A percentile compares a stretch with the other conserved stretches of the same genome.
phyloP scores from a whole-genome alignment of 768 basidiomycete genomes.

The Tylopilus felleus region DNA sequence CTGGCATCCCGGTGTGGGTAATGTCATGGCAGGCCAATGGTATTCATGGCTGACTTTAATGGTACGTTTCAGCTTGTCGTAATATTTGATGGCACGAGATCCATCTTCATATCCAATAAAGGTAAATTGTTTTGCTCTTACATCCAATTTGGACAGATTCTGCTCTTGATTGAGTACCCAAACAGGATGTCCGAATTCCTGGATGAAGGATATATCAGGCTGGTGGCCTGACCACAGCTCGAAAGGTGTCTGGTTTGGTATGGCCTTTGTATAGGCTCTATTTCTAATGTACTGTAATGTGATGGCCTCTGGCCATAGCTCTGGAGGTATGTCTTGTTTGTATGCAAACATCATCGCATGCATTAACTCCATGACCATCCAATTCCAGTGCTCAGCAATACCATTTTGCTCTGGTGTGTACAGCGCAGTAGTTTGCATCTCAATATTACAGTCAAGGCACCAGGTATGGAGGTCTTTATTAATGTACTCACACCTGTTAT shows the following conservation, averaged over 20 bases:
- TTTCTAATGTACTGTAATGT: background rate
- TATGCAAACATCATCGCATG: background rate
- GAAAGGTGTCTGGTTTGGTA: background rate
- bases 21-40: background rate
- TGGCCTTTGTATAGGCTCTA: background rate
- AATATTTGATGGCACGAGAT: background rate
- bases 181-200: background rate
- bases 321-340: background rate
- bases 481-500: background rate
- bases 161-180: background rate
- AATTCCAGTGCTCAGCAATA: slow-evolving; percentile 37
- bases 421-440: slow-evolving; percentile 31
- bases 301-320: background rate
- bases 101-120: background rate
- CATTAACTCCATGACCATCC: slow-evolving; percentile 29
- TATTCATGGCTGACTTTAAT: slow-evolving; percentile 18
- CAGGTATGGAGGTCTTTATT: background rate
- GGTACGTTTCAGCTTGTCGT: background rate
- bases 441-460: slow-evolving; percentile 22
- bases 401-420: slow-evolving; percentile 39
- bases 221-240: background rate
- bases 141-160: background rate
- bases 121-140: background rate
- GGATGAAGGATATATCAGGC: background rate
- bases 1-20: background rate